Evolutionary conservation across 2,329 filamentous ascomycete genomes (phyloP).

Genomic region (Sclerotinia borealis): DNA sequence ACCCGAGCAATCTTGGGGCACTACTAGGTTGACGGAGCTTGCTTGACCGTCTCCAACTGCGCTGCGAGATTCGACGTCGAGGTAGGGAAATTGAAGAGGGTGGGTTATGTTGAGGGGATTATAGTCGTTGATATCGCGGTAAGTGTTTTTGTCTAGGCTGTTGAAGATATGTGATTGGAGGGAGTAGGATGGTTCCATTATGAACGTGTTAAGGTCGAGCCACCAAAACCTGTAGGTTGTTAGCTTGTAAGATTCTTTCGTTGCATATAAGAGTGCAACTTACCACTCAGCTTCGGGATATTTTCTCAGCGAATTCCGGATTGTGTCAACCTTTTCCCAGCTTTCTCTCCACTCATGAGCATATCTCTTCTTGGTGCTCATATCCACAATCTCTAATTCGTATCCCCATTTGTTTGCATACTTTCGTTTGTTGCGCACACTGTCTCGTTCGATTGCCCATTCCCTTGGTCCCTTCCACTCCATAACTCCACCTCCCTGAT

Average conservation of each 20-base stretch:
- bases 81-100: constrained; percentile 65
- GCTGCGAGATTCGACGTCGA: constrained; percentile 70
- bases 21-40: constrained; percentile 76
- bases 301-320: constrained; percentile 82
- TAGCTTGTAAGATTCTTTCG: constrained; percentile 2
- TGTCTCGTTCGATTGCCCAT: constrained; percentile 97
- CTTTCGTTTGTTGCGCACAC: constrained; percentile 87
- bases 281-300: constrained; percentile 97
- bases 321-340: constrained; percentile 97
- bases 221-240: constrained; percentile 85
- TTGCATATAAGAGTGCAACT: constrained; percentile 31
- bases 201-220: constrained; percentile 93
- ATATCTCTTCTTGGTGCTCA: constrained; percentile 98
- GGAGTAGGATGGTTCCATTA: constrained; percentile 93
- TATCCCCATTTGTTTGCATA: constrained; percentile 89
- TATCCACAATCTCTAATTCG: constrained; percentile 91
- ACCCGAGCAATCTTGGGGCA: constrained; percentile 89
- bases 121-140: constrained; percentile 93
- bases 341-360: constrained; percentile 98
- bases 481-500: constrained; percentile 95
- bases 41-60: constrained; percentile 68
- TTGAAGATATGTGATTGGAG: constrained; percentile 89
- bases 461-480: constrained; percentile 97
- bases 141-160: constrained; percentile 64
- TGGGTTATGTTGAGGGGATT: constrained; percentile 94